A percentile compares a stretch with the other conserved stretches of the same genome.
Evolutionary conservation across 352 stramenopile species (phyloP).

Genomic region (Phytopythium sindhum): DNA sequence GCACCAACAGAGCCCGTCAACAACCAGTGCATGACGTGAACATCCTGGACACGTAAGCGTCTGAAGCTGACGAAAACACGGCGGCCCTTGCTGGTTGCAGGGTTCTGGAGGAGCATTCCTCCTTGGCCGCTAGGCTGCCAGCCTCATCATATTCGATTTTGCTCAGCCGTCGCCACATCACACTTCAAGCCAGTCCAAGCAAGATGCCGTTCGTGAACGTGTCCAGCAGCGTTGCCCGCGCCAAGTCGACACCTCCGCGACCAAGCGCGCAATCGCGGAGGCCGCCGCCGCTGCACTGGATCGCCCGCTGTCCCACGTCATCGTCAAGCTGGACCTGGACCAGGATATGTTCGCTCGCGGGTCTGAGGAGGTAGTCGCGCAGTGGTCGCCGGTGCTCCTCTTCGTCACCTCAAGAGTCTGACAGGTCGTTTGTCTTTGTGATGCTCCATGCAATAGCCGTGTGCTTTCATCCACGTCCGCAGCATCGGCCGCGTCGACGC

Average conservation of each 20-base stretch:
- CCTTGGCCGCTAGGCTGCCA: not conserved
- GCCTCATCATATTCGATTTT: conserved; percentile 10
- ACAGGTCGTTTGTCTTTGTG: not conserved
- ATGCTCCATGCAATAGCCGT: conserved; percentile 9
- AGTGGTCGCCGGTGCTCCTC: not conserved
- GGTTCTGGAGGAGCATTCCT: not conserved
- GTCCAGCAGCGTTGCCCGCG: conserved; percentile 20
- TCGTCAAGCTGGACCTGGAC: conserved; percentile 22
- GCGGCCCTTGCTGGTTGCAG: not conserved
- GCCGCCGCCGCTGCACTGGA: conserved; percentile 16
- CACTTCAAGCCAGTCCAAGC: not conserved
- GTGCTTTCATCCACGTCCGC: conserved; percentile 24
- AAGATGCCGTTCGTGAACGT: conserved; percentile 28
- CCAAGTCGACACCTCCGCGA: conserved; percentile 13
- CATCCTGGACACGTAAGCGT: not conserved
- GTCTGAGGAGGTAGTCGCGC: conserved; percentile 14
- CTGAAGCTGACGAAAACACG: not conserved
- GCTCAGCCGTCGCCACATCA: not conserved
- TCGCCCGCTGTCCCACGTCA: conserved; percentile 10
- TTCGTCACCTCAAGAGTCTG: not conserved
- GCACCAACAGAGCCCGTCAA: not conserved
- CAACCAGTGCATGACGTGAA: not conserved
- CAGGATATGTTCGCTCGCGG: conserved; percentile 22
- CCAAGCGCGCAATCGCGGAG: conserved; percentile 17
- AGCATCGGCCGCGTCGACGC: conserved; percentile 25